Evolutionary conservation across 2,329 filamentous ascomycete genomes (phyloP), one percentile per base, ranked within the genome.

Genomic region (Hypoxylon sp.): DNA sequence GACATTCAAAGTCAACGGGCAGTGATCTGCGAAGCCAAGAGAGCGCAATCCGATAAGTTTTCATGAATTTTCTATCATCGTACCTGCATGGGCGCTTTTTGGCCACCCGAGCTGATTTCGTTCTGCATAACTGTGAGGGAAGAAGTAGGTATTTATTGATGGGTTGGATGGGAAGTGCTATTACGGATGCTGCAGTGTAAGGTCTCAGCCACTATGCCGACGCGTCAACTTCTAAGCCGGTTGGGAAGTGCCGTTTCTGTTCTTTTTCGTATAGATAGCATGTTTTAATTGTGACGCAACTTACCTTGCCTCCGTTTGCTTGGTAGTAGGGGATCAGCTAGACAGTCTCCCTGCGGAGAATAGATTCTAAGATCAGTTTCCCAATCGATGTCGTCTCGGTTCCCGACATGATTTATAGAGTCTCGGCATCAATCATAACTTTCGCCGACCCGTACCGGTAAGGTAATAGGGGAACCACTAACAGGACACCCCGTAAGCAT

Each of bases 131-230:
- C 15, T 5, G 39, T 24, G 44, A 46, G 32, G 24, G 48, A 44
- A 56, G 50, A 39, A 15, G 46, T 44, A 39, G 17, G 32, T 60
- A 62, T 62, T 47, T 60, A 51, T 56, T 46, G 29, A 52, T n/a
- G 29, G 47, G 44, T 58, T 61, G 53, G 57, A 52, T 42, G 46
- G 19, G 42, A 32, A 13, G 21, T 52, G 11, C 17, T 56, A 19
- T 35, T 35, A 62, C 42, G 47, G 67, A 55, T 66, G 50, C 62
- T 69, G 65, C 62, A n/a, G 59, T 65, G 63, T 53, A 35, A 65
- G 54, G 64, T 67, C 67, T 71, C 67, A 71, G 69, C 69, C 69
- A 71, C 69, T 31, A 42, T 57, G 60, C 63, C 19, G 53, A 65
- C 66, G 66, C 66, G 66, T 67, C 55, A 13, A 44, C 35, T n/a